Evolutionary conservation across 2,329 filamentous ascomycete genomes (phyloP).

Genomic region (Alternaria longipes): DNA sequence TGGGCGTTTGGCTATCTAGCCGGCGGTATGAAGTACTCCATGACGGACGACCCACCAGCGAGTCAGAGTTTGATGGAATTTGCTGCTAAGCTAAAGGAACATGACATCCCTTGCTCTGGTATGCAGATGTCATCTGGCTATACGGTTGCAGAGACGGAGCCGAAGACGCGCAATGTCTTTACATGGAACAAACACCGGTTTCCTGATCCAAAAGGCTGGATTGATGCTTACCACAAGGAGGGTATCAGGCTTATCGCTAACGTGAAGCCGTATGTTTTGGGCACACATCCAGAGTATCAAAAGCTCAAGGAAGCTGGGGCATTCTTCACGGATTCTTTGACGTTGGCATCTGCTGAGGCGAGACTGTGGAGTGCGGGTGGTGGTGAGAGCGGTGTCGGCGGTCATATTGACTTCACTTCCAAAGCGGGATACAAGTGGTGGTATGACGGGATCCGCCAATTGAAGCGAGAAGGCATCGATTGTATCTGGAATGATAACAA

Average conservation of each 20-base stretch:
- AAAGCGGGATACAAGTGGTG: slow-evolving; percentile 71
- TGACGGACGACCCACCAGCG: slow-evolving; percentile 65
- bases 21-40: slow-evolving; percentile 71
- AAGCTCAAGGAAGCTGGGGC: slow-evolving; percentile 67
- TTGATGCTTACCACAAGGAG: slow-evolving; percentile 67
- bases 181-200: slow-evolving; percentile 78
- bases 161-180: slow-evolving; percentile 75
- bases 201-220: slow-evolving; percentile 71
- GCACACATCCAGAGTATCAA: slow-evolving; percentile 72
- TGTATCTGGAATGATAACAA: slow-evolving; percentile 85
- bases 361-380: slow-evolving; percentile 77
- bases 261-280: slow-evolving; percentile 76
- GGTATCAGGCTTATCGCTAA: slow-evolving; percentile 76
- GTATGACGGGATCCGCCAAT: slow-evolving; percentile 71
- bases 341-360: slow-evolving; percentile 62
- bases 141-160: slow-evolving; percentile 71
- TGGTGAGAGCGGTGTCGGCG: slow-evolving; percentile 73
- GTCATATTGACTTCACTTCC: slow-evolving; percentile 78
- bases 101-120: slow-evolving; percentile 75
- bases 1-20: slow-evolving; percentile 79
- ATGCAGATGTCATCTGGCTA: slow-evolving; percentile 79
- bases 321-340: slow-evolving; percentile 69
- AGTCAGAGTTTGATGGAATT: slow-evolving; percentile 68
- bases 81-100: slow-evolving; percentile 66
- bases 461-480: slow-evolving; percentile 72